These are phyloP conservation scores for Aspergillus melleus DNA, from an alignment of 2,329 filamentous ascomycete species.

Conservation along the genomic window DNA sequence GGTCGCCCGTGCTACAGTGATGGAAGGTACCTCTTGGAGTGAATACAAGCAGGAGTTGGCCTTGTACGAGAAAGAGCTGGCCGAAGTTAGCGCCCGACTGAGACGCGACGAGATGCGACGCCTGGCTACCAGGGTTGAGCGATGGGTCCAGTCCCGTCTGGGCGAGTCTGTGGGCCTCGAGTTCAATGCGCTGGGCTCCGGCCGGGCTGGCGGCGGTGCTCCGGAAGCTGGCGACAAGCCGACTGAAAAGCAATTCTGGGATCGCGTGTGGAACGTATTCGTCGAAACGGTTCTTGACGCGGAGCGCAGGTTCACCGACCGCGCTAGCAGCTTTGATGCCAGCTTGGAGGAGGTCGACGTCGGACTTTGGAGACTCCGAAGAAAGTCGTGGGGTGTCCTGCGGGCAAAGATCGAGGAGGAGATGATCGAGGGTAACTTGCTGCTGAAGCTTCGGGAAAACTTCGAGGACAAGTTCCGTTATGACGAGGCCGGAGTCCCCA, in stretches of 20 bases:
- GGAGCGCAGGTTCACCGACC: slow-evolving; percentile 79
- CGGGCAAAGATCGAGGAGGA: slow-evolving; percentile 93
- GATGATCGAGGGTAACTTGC: slow-evolving; percentile 94
- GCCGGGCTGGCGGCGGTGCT: slow-evolving; percentile 76
- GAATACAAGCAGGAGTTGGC: slow-evolving; percentile 77
- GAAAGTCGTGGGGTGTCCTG: slow-evolving; percentile 92
- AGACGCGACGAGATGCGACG: slow-evolving; percentile 96
- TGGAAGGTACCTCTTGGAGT: slow-evolving; percentile 83
- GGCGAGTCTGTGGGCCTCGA: slow-evolving; percentile 86
- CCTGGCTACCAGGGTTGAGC: slow-evolving; percentile 83
- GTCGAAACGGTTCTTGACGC: slow-evolving; percentile 79
- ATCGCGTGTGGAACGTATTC: slow-evolving; percentile 89
- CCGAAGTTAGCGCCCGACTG: slow-evolving; percentile 79
- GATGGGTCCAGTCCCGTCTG: slow-evolving; percentile 87
- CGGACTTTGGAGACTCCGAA: slow-evolving; percentile 85
- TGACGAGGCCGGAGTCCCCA: slow-evolving; percentile 87
- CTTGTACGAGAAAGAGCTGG: slow-evolving; percentile 85
- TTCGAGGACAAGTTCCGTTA: slow-evolving; percentile 99
- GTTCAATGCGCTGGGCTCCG: slow-evolving; percentile 93
- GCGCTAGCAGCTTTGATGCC: slow-evolving; percentile 91
- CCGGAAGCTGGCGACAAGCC: slow-evolving; percentile 76
- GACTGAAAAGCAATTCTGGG: slow-evolving; percentile 86
- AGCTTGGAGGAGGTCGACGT: slow-evolving; percentile 87
- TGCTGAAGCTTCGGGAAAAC: slow-evolving; percentile 94
- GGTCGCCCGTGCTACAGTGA: slow-evolving; percentile 71